Conservation (phyloP, 2,329 filamentous ascomycete species). For the Fusarium sp. region DNA sequence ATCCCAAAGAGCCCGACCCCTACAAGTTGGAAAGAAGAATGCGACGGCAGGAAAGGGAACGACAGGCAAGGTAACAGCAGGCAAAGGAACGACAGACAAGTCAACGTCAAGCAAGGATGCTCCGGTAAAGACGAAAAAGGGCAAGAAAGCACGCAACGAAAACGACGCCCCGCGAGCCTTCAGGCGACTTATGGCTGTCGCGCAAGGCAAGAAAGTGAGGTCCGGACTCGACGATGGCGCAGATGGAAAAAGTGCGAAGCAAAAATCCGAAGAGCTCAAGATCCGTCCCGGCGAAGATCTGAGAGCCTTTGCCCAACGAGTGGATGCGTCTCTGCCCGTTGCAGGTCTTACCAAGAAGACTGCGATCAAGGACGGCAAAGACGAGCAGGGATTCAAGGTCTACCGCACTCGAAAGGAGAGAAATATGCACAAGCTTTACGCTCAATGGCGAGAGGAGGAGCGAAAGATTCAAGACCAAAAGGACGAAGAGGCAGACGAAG, state of each 20-base stretch:
- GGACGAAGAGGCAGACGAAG: constrained; percentile 76
- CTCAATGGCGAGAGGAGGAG: constrained; percentile 81
- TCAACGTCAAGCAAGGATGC: constrained; percentile 47
- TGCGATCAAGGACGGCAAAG: constrained; percentile 69
- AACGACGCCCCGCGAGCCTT: constrained; percentile 94
- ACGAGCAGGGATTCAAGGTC: constrained; percentile 75
- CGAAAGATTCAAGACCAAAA: constrained; percentile 73
- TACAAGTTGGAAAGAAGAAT: constrained; percentile 61
- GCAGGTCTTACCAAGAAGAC: constrained; percentile 77
- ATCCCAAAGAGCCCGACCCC: constrained; percentile 63
- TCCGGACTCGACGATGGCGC: constrained; percentile 81
- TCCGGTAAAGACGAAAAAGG: constrained; percentile 57
- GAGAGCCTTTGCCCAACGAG: constrained; percentile 84
- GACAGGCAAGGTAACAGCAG: constrained; percentile 45
- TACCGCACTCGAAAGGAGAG: constrained; percentile 86
- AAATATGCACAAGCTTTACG: constrained; percentile 84
- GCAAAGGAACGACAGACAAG: constrained; percentile 38
- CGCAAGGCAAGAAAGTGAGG: constrained; percentile 70
- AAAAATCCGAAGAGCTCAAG: constrained; percentile 63
- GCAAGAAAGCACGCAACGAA: constrained; percentile 62
- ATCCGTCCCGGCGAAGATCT: constrained; percentile 89
- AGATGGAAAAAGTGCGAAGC: constrained; percentile 44
- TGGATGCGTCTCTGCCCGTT: constrained; percentile 87
- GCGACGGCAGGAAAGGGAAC: constrained; percentile 50
- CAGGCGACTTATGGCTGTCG: constrained; percentile 84